These are phyloP conservation scores for Quercus variabilis DNA, from an alignment of 306 rosid species.

Conservation along the genomic window DNA sequence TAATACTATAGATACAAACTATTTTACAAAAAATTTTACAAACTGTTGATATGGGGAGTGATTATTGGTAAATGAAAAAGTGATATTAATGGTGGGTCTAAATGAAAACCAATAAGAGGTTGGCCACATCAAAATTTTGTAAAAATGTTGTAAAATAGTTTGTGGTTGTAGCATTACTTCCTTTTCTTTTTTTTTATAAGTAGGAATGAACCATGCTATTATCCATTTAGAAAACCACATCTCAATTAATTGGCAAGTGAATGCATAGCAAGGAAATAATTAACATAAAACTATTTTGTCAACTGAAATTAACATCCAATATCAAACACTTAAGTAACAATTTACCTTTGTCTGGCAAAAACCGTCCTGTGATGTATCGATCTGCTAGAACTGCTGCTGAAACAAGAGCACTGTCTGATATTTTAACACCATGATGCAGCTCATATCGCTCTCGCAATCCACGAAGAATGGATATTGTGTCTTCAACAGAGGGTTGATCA, in stretches of 20 bases:
- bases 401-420: slow-evolving; percentile 96
- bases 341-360: slow-evolving; percentile 91
- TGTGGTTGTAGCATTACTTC: too few species aligned
- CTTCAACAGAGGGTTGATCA: slow-evolving; percentile 89
- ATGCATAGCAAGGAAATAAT: not conserved
- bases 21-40: too few species aligned
- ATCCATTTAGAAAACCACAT: not conserved
- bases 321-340: not conserved
- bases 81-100: too few species aligned
- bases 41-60: too few species aligned
- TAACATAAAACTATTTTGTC: not conserved
- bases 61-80: too few species aligned
- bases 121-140: too few species aligned
- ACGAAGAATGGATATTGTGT: slow-evolving; percentile 91
- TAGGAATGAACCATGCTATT: not conserved
- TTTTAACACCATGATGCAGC: slow-evolving; percentile 97
- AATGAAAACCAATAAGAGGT: too few species aligned
- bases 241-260: not conserved
- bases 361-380: slow-evolving; percentile 87
- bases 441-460: slow-evolving; percentile 97
- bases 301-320: not conserved
- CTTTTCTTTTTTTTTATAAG: too few species aligned
- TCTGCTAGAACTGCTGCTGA: slow-evolving; percentile 92
- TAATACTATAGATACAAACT: too few species aligned
- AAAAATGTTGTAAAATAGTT: too few species aligned